These are phyloP conservation scores for Aschersonia sp. DNA, from an alignment of 2,329 filamentous ascomycete species.

Conservation along the genomic window DNA sequence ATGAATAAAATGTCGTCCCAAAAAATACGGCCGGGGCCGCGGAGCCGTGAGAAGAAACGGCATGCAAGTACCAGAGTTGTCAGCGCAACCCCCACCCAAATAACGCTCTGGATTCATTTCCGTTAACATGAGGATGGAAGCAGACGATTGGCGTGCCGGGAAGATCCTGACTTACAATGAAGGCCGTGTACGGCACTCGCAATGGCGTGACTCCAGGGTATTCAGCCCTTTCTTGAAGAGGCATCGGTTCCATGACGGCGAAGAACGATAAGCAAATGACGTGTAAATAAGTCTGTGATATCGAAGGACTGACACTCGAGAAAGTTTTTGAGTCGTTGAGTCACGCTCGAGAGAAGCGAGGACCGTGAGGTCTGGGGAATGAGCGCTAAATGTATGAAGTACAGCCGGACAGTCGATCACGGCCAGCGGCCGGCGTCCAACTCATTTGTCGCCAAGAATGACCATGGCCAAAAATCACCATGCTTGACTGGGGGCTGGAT, in stretches of 20 bases:
- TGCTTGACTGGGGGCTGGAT: too few species aligned
- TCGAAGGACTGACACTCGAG: too few species aligned
- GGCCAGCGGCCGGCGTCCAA: too few species aligned
- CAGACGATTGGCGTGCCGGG: background rate
- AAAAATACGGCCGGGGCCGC: background rate
- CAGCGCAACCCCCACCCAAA: slow-evolving; percentile 1
- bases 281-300: too few species aligned
- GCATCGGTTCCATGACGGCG: background rate
- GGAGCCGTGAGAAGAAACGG: background rate
- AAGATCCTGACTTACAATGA: background rate
- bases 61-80: background rate
- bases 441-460: too few species aligned
- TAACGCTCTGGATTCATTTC: background rate
- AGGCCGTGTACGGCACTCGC: background rate
- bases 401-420: too few species aligned
- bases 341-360: too few species aligned
- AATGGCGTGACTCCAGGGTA: background rate
- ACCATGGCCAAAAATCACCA: too few species aligned
- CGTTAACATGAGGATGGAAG: background rate
- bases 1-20: background rate
- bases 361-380: too few species aligned
- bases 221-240: background rate
- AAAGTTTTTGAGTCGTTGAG: too few species aligned
- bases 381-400: too few species aligned
- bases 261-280: background rate